A percentile compares a stretch with the other conserved stretches of the same genome.
Conservation (phyloP, 2,329 filamentous ascomycete species). For the Colletotrichum chlorophyti region DNA sequence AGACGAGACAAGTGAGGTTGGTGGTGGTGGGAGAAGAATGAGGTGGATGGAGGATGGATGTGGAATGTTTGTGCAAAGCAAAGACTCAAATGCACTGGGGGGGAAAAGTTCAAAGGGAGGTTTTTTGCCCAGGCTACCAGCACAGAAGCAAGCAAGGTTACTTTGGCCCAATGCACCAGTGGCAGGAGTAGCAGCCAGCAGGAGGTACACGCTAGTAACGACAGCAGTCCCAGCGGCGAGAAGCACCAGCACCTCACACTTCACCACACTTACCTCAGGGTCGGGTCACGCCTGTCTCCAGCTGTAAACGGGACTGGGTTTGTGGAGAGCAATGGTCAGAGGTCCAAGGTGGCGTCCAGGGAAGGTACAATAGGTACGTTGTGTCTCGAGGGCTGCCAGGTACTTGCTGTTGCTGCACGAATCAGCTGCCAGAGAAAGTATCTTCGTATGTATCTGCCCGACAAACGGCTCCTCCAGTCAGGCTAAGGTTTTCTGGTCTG, state of each 20-base stretch:
- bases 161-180: not conserved
- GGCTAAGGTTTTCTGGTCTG: constrained; percentile 19
- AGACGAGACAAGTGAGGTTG: constrained; percentile 33
- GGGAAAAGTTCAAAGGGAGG: constrained; percentile 30
- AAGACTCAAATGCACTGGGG: constrained; percentile 16
- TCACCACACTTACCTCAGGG: no score
- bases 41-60: constrained; percentile 32
- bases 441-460: no score
- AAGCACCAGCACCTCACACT: no score
- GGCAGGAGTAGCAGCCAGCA: not conserved
- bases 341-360: no score
- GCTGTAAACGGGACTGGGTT: not conserved
- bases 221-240: not conserved
- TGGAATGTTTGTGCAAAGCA: constrained; percentile 31
- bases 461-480: constrained; percentile 14
- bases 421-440: no score
- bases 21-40: constrained; percentile 27
- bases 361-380: no score
- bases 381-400: no score
- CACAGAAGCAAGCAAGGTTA: not conserved
- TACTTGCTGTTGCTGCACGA: not conserved
- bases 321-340: not conserved
- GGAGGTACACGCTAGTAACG: not conserved
- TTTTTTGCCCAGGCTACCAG: constrained; percentile 19
- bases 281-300: not conserved